Evolutionary conservation across 2,329 filamentous ascomycete genomes (phyloP).

Genomic region (Passalora sequoiae): DNA sequence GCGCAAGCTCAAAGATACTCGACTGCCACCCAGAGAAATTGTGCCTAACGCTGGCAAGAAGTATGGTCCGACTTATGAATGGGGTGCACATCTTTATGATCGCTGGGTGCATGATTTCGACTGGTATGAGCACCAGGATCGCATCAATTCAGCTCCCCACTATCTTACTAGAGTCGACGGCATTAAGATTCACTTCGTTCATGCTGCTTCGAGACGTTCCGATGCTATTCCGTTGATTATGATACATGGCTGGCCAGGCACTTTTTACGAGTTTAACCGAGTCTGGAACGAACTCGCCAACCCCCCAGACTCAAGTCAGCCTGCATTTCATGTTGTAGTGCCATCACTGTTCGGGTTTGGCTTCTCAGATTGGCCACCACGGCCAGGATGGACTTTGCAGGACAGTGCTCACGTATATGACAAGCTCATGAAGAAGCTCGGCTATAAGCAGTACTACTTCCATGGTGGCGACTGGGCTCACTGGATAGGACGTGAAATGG

Average conservation of each 20-base stretch:
- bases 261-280: conserved; percentile 42
- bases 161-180: conserved; percentile 35
- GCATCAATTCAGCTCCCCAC: conserved; percentile 33
- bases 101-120: conserved; percentile 34
- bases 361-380: conserved; percentile 39
- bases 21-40: conserved; percentile 33
- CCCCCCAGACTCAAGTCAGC: conserved; percentile 25
- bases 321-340: conserved; percentile 53
- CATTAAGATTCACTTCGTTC: conserved; percentile 37
- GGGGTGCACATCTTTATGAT: conserved; percentile 35
- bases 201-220: conserved; percentile 31
- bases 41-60: conserved; percentile 36
- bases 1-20: conserved; percentile 35
- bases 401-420: conserved; percentile 38
- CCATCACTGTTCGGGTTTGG: conserved; percentile 54
- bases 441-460: conserved; percentile 37
- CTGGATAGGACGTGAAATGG: conserved; percentile 39
- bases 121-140: conserved; percentile 32
- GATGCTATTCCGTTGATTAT: conserved; percentile 40
- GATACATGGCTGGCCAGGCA: conserved; percentile 44
- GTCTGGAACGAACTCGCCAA: conserved; percentile 36
- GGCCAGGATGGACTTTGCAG: conserved; percentile 33
- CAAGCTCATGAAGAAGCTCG: conserved; percentile 38
- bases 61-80: conserved; percentile 33
- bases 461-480: conserved; percentile 42